phyloP scores from a whole-genome alignment of 768 basidiomycete species.

The Candolleomyces aberdarensis region DNA sequence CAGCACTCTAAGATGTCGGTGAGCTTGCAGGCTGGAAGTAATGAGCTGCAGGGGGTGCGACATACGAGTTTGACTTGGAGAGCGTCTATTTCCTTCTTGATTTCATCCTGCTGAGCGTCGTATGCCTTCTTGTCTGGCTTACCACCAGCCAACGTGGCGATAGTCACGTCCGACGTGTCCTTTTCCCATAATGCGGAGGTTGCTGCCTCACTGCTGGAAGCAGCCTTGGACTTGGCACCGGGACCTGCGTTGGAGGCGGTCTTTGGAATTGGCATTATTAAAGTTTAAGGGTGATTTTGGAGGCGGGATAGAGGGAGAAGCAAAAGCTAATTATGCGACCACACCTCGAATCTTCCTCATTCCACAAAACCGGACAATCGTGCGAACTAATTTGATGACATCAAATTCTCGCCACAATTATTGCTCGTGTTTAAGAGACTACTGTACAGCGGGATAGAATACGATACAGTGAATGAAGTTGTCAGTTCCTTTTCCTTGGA shows the following conservation, averaged over 20 bases:
- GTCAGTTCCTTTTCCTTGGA: neutral
- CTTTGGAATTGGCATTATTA: conserved; percentile 49
- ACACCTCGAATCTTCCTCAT: no score
- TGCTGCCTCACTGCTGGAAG: conserved; percentile 45
- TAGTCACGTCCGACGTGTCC: conserved; percentile 37
- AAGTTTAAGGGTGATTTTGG: conserved; percentile 18
- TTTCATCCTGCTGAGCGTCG: conserved; percentile 79
- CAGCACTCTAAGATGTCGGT: conserved; percentile 45
- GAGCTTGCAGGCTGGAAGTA: conserved; percentile 1
- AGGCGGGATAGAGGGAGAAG: conserved; percentile 13
- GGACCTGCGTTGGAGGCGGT: conserved; percentile 39
- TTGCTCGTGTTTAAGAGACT: neutral
- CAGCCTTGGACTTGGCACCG: conserved; percentile 38
- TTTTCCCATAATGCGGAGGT: conserved; percentile 45
- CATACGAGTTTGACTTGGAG: conserved; percentile 79
- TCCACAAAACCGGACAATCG: neutral
- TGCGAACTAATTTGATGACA: neutral
- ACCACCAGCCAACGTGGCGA: conserved; percentile 37
- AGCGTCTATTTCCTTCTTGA: conserved; percentile 81
- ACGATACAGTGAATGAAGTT: neutral
- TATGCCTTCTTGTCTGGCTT: conserved; percentile 86
- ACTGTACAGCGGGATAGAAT: neutral
- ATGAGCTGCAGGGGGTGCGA: conserved; percentile 11
- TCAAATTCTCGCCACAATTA: neutral
- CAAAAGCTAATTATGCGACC: neutral